Evolutionary conservation across 768 basidiomycete species (phyloP).

Genomic region (Xerocomus spinulosus): DNA sequence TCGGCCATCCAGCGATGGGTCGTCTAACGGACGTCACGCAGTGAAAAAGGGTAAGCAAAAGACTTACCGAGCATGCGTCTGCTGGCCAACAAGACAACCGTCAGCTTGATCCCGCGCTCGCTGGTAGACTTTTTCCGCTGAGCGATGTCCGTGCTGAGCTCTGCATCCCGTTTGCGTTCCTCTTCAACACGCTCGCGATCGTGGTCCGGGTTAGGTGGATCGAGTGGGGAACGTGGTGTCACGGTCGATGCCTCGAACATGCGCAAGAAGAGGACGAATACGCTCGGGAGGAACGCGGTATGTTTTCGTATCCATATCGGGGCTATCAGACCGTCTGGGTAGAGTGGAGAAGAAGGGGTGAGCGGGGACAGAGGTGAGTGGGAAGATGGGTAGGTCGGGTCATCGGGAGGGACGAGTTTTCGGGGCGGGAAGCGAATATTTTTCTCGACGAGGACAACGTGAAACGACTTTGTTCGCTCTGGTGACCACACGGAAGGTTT

Average conservation of each 20-base stretch:
- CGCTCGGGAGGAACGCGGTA: slow-evolving; percentile 83
- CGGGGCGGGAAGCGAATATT: slow-evolving; percentile 82
- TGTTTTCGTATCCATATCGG: slow-evolving; percentile 99
- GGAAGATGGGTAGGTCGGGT: slow-evolving; percentile 49
- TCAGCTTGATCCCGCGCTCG: slow-evolving; percentile 90
- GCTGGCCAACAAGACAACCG: slow-evolving; percentile 90
- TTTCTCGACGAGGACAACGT: slow-evolving; percentile 81
- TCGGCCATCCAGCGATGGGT: slow-evolving; percentile 75
- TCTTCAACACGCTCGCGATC: slow-evolving; percentile 59
- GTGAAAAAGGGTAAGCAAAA: neutral
- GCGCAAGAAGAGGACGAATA: slow-evolving; percentile 87
- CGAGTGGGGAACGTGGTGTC: slow-evolving; percentile 47
- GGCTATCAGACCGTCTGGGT: slow-evolving; percentile 94
- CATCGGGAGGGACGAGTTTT: slow-evolving; percentile 60
- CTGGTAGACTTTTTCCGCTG: slow-evolving; percentile 71
- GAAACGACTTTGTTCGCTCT: slow-evolving; percentile 69
- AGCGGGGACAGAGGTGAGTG: slow-evolving; percentile 95
- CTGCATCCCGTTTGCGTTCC: slow-evolving; percentile 68
- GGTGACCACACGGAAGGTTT: slow-evolving; percentile 69
- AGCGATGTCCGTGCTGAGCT: slow-evolving; percentile 76
- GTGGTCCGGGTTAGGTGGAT: slow-evolving; percentile 47
- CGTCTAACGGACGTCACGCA: slow-evolving; percentile 47
- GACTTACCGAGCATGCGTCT: slow-evolving; percentile 76
- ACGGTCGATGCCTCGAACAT: slow-evolving; percentile 62
- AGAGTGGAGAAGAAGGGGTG: slow-evolving; percentile 79